Evolutionary conservation across 139 green algal species (phyloP), one percentile per base, ranked within the genome.

Genomic region (Micromonas commoda): DNA sequence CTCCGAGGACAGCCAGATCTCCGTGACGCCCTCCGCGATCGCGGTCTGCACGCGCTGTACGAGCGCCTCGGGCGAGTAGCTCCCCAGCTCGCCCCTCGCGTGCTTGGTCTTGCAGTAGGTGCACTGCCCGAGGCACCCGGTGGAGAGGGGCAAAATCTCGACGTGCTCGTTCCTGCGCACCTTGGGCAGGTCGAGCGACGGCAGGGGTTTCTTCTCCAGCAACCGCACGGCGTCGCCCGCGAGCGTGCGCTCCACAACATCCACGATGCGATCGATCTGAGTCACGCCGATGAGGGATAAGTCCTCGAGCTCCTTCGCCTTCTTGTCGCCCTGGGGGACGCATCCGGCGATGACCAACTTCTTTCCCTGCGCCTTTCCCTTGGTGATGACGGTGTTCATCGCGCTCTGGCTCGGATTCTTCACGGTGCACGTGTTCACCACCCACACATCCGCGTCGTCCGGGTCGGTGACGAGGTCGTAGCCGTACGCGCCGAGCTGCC

Each of bases 31-130:
- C 79, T 96, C 91, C 35, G 77, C 79, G 32, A 86, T 87, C n/a
- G 87, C 90, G 64, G 78, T 38, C 3, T 80, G 52, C 33, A 90
- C 86, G 0, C 92, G 77, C 6, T 66, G 77, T 20, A 91, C 87
- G 35, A 97, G 81, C 2, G 80, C 88, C 4, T 74, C 33, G 24
- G 80, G 31, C 35, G 72, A 60, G 67, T 87, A 87, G 31, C 38
- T 79, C 31, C 80, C 80, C 20, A 87, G 88, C 31, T 94, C 81
- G 16, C 93, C 93, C 0, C 93, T 80, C 3, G 93, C 93, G 80
- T 97, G 93, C 78, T 96, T 96, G 24, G 93, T 97, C 85, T 97
- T 97, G 93, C 93, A 97, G 85, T 97, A 97, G 33, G 93, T 97
- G 86, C 93, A 97, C 4, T 84, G 80, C 26, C 93, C 93, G 38